These are phyloP conservation scores for Fraxinus latifolia DNA, from an alignment of 305 asterid species.

Conservation along the genomic window DNA sequence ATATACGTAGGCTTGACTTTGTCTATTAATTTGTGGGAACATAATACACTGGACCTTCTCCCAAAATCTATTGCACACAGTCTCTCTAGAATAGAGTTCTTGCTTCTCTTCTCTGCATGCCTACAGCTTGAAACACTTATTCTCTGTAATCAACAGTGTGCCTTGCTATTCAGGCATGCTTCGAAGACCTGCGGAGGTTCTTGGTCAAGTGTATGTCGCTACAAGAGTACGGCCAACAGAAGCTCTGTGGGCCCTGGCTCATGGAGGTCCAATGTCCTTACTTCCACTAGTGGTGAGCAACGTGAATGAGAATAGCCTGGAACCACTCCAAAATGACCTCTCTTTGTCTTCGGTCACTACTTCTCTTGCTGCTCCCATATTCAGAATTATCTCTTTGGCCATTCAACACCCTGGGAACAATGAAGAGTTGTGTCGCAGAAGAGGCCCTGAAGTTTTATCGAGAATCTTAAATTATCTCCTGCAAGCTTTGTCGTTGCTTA, in stretches of 20 bases:
- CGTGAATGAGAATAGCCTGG: constrained; percentile 75
- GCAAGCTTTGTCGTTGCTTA: constrained; percentile 70
- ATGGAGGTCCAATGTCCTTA: constrained; percentile 90
- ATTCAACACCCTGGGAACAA: constrained; percentile 81
- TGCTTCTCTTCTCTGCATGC: constrained; percentile 21
- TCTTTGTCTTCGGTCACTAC: constrained; percentile 67
- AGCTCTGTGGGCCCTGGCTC: constrained; percentile 96
- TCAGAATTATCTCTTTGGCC: constrained; percentile 88
- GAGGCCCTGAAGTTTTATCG: constrained; percentile 96
- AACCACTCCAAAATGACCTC: constrained; percentile 69
- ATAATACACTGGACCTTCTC: constrained; percentile 4
- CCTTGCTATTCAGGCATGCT: constrained; percentile 59
- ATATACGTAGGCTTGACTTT: background rate
- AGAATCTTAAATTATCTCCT: constrained; percentile 83
- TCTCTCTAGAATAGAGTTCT: constrained; percentile 11
- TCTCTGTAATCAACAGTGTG: constrained; percentile 26
- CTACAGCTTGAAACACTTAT: constrained; percentile 25
- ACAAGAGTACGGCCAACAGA: constrained; percentile 87
- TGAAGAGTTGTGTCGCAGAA: constrained; percentile 80
- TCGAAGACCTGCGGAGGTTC: constrained; percentile 97
- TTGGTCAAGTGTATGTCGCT: constrained; percentile 97
- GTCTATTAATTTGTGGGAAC: constrained; percentile 5
- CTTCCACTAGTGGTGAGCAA: constrained; percentile 89
- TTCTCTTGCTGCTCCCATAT: constrained; percentile 85
- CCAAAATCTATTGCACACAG: background rate